A percentile compares a stretch with the other conserved stretches of the same genome.
phyloP scores from a whole-genome alignment of 2,329 filamentous ascomycete genomes.

The Cladosporium sp. region DNA sequence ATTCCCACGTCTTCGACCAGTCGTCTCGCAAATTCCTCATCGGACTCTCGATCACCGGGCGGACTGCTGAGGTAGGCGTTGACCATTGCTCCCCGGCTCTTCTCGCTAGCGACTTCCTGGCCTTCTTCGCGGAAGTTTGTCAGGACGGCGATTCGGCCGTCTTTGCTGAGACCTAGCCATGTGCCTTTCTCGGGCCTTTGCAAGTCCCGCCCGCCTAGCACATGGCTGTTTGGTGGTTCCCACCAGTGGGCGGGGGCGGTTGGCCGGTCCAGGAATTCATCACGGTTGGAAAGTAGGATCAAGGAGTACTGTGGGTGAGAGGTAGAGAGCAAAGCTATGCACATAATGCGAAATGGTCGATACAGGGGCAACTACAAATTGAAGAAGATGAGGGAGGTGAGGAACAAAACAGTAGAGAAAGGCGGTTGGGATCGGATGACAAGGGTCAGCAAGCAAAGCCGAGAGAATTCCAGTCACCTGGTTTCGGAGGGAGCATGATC shows the following conservation, averaged over 20 bases:
- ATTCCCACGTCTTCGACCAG: slow-evolving; percentile 51
- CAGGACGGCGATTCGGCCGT: slow-evolving; percentile 56
- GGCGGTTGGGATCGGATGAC: no score
- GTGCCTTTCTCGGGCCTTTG: slow-evolving; percentile 55
- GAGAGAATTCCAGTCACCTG: no score
- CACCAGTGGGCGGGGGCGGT: slow-evolving; percentile 56
- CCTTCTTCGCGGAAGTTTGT: slow-evolving; percentile 58
- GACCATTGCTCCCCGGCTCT: slow-evolving; percentile 54
- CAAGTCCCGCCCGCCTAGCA: slow-evolving; percentile 57
- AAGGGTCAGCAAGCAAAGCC: no score
- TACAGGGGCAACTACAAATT: no score
- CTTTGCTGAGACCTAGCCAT: slow-evolving; percentile 57
- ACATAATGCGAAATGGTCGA: slow-evolving; percentile 31
- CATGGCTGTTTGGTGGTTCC: slow-evolving; percentile 48
- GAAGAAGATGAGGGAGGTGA: no score
- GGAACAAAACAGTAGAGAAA: no score
- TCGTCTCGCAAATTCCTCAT: slow-evolving; percentile 47
- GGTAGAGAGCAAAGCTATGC: slow-evolving; percentile 44
- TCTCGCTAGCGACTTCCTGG: slow-evolving; percentile 34
- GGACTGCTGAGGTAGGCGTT: slow-evolving; percentile 51
- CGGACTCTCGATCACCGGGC: slow-evolving; percentile 34
- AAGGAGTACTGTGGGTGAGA: slow-evolving; percentile 45
- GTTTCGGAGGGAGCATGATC: no score
- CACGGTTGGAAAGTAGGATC: slow-evolving; percentile 46
- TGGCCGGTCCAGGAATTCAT: slow-evolving; percentile 57